Evolutionary conservation across 192 early-diverging fungal species (phyloP).

Genomic region (Mortierella hygrophila): DNA sequence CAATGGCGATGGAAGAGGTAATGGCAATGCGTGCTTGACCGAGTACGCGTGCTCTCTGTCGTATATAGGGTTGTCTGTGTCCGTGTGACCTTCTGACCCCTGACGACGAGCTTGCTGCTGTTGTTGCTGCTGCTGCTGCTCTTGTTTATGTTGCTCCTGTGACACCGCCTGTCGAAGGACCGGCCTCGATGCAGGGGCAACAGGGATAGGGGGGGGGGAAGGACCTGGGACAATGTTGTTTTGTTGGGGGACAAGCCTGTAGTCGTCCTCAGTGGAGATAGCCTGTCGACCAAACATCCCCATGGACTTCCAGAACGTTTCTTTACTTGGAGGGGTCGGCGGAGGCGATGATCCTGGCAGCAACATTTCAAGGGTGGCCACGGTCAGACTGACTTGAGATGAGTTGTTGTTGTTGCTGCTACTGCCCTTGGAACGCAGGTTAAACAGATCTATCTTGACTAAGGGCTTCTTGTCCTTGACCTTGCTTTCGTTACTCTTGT

Average conservation of each 20-base stretch:
- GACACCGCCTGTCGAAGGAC: neutral
- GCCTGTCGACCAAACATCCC: slow-evolving; percentile 15
- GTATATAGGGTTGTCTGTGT: neutral
- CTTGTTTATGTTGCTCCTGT: slow-evolving; percentile 5
- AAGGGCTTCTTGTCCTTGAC: slow-evolving; percentile 13
- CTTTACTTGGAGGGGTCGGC: slow-evolving; percentile 30
- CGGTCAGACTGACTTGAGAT: slow-evolving; percentile 5
- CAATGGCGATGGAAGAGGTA: neutral
- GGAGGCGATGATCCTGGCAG: slow-evolving; percentile 19
- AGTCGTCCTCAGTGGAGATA: slow-evolving; percentile 29
- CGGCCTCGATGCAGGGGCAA: neutral
- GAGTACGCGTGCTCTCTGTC: neutral
- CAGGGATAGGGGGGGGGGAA: neutral
- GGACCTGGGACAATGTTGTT: neutral
- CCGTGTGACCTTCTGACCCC: slow-evolving; percentile 20
- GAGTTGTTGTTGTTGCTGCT: neutral
- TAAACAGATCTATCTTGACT: slow-evolving; percentile 42
- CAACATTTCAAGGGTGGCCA: neutral
- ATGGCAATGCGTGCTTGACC: neutral
- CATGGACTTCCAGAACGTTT: slow-evolving; percentile 32
- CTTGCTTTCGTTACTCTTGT: neutral
- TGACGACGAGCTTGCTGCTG: neutral
- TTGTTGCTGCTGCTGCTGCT: neutral
- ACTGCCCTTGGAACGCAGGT: slow-evolving; percentile 19
- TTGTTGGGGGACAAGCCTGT: neutral